Evolutionary conservation across 2,329 filamentous ascomycete species (phyloP), one percentile per base, ranked within the genome.

Genomic region (Sclerotinia subarctica): DNA sequence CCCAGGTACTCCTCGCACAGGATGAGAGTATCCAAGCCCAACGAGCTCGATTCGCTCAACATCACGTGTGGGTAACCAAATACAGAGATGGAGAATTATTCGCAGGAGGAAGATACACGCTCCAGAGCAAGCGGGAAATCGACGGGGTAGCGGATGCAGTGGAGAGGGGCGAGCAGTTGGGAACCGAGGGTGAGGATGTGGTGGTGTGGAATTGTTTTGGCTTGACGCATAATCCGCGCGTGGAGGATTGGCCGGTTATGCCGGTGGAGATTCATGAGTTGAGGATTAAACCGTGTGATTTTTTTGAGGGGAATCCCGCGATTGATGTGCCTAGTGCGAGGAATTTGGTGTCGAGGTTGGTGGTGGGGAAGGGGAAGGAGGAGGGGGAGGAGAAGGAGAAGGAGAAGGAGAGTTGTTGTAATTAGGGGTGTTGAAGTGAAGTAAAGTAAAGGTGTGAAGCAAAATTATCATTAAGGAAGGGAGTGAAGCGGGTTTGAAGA

Each of bases 161-260:
- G 76, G 86, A 90, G 70, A 89, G 96, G 79, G 85, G 91, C 1
- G 93, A 97, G 80, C 92, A 96, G 0, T 92, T 93, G 0, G 17
- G 24, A 3, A 38, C 42, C 1, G 35, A 96, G 77, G 95, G 93
- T 10, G 92, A 89, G 0, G 93, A 93, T 74, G 89, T 93, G 72
- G 93, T 97, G 2, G 85, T 97, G 8, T 97, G 93, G 93, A 93
- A 96, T 80, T 95, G 91, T 0, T 97, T 97, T 75, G 93, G 93
- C 32, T 82, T 97, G 35, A 94, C 90, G 1, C 94, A 97, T 78
- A 94, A 97, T 82, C 93, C 94, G 0, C 82, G 91, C 0, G 92
- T 93, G 0, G 94, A 97, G 76, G 94, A 97, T 78, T 97, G 91
- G 82, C 93, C 93, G 21, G 84, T 97, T 72, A 96, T 97, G 93